Evolutionary conservation across 345 rosid genomes (phyloP), one percentile per base, ranked within the genome.

Genomic region (Carallia pectinifolia): DNA sequence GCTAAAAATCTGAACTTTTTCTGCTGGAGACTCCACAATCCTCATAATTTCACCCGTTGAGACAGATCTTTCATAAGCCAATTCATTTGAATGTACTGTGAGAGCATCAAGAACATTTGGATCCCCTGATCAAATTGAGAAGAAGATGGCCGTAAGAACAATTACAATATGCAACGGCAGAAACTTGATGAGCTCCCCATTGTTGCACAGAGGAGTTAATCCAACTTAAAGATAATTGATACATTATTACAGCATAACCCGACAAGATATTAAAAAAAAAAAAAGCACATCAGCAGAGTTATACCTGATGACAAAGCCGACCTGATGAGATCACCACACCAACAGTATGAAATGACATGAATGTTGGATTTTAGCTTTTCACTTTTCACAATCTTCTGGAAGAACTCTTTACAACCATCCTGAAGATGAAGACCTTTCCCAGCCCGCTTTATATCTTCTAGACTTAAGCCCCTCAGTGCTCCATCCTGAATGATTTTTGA

Each of bases 281-380:
- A 18, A 30, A 1, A 29, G 15, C 7, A 19, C 4, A 30, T 15
- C 39, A 1, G 23, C 19, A 4, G 19, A 30, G 19, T 13, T 6
- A 58, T 72, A 72, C 76, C 76, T 72, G 76, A 47, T 19, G 76
- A 58, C 37, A 72, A 65, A n/a, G 76, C 76, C 16, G 66, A 44
- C 55, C 70, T 65, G 30, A 72, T 72, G 48, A 72, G 76, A 72
- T 65, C 70, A 58, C 65, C 65, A 33, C 70, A 65, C 70, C 70
- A 72, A 59, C 70, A 58, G 59, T 48, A 65, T 15, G 76, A 72
- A 58, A 72, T 40, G 34, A 72, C 12, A 10, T 72, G 76, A 15
- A 58, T 37, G 7, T 65, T 37, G 27, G 76, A 6, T 33, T 72
- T 58, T 34, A 65, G 27, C 29, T 65, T 72, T 72, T 58, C 48